These are phyloP conservation scores for Chrysoporthe deuterocubensis DNA, from an alignment of 2,329 filamentous ascomycete species.

Conservation along the genomic window DNA sequence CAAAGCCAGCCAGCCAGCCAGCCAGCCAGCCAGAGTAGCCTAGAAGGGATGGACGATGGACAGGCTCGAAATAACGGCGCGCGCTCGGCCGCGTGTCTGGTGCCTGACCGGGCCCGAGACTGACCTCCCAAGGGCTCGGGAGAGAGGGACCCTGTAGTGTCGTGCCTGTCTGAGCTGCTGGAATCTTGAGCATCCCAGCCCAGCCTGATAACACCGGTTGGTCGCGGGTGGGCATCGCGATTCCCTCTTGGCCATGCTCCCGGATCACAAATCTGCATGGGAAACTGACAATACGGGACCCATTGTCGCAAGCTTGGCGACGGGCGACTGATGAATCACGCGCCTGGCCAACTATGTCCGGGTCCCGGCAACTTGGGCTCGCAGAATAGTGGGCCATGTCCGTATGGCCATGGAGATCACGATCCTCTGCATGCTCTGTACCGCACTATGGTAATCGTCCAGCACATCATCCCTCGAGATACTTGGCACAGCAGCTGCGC, in stretches of 20 bases:
- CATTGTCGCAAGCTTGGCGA: neutral
- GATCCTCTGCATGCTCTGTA: neutral
- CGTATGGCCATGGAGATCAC: neutral
- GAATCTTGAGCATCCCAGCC: neutral
- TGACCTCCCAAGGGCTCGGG: neutral
- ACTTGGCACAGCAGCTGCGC: neutral
- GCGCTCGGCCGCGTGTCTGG: neutral
- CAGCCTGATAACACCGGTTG: neutral
- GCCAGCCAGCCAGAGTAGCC: neutral
- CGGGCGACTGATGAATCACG: neutral
- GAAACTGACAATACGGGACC: slow-evolving; percentile 1
- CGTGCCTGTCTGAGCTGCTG: neutral
- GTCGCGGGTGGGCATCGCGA: neutral
- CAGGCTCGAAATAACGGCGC: neutral
- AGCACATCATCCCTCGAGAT: neutral
- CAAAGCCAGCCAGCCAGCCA: neutral
- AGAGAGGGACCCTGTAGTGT: neutral
- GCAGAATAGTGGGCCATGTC: neutral
- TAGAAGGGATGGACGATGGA: neutral
- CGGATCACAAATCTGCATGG: neutral
- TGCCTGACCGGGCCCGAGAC: neutral
- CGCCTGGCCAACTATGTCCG: neutral
- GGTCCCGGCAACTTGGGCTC: neutral
- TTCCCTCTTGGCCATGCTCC: neutral
- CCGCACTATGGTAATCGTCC: no score